Evolutionary conservation across 2,329 filamentous ascomycete genomes (phyloP), one percentile per base, ranked within the genome.

Genomic region (Fusarium secorum): DNA sequence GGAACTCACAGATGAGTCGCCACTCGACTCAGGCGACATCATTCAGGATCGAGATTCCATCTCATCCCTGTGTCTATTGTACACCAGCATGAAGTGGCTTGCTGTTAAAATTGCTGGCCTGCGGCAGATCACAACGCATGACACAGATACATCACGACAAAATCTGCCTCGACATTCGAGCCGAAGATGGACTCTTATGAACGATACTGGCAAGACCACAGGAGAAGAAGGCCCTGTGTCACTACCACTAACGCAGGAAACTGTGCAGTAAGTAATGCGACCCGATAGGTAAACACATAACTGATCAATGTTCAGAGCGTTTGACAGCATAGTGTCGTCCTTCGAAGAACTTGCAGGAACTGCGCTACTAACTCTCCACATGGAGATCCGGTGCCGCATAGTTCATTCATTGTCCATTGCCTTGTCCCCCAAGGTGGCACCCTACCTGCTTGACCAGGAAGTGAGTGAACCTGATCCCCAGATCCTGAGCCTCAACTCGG

Each of bases 41-140:
- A 95, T 98, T 70, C 91, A 92, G 45, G 95, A 98, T 76, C 90
- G 93, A 30, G 97, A 98, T 78, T 92, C 91, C 7, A 91, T 98
- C 32, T 89, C 91, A 45, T 92, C 92, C 7, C 83, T 99, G 8
- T 98, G 95, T 74, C 87, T 98, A 41, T 85, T 99, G 38, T 97
- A 97, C 80, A 98, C 95, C 53, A 98, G 95, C 83, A 97, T 98
- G 94, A 96, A 97, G 84, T 99, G 96, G 96, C 88, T 99, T 38
- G 90, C 93, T 24, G 91, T 91, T 74, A 96, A 95, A 81, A 90
- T 97, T 44, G 84, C 87, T n/a, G 86, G 93, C 62, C 85, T 99
- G 57, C 89, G 96, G 44, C 91, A 95, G 77, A 94, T 98, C 75
- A 95, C 93, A 24, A 85, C 87, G 56, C 89, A 91, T 66, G 89